Evolutionary conservation across 306 rosid species (phyloP), one percentile per base, ranked within the genome.

Genomic region (Vigna mungo): DNA sequence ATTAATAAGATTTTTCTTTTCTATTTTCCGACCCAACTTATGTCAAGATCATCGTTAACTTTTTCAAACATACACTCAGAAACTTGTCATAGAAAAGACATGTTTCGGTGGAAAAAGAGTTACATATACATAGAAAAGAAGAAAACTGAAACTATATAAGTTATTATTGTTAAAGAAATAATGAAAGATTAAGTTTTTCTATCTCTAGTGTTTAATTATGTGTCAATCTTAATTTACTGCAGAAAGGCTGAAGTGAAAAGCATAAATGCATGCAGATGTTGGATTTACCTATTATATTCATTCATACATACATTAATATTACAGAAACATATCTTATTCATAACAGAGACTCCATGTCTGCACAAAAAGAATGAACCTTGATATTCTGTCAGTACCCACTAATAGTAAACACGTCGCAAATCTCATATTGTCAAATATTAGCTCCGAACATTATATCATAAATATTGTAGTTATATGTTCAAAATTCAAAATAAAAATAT

Each of bases 331-430:
- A 12, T 10, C 1, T 11, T 23, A 44, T 44, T 44, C 32, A 54
- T 27, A 39, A 41, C 2, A 43, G 4, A 68, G 9, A 66, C 36
- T 8, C 17, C 44, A 68, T 15, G 37, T 25, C 23, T 7, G 1
- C 54, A 44, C 70, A 53, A 65, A 16, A 62, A 75, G 61, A 49
- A 62, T 32, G 53, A 62, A 46, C 20, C 58, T 61, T 51, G 34
- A 30, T 30, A 47, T 32, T 74, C 32, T 75, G 37, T 48, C 79
- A 46, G 71, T 60, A 17, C 20, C 34, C 68, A 46, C 12, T 47
- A 16, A 25, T 59, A 44, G 46, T 37, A 7, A 36, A 36, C 37
- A 66, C 37, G 0, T 63, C 36, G 27, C 8, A 58, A 23, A 15
- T 56, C 32, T 20, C 6, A 54, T 17, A 1, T 51, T 49, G 55